A percentile compares a stretch with the other conserved stretches of the same genome.
Evolutionary conservation across 345 rosid genomes (phyloP).

Genomic region (Euphorbia peplus): DNA sequence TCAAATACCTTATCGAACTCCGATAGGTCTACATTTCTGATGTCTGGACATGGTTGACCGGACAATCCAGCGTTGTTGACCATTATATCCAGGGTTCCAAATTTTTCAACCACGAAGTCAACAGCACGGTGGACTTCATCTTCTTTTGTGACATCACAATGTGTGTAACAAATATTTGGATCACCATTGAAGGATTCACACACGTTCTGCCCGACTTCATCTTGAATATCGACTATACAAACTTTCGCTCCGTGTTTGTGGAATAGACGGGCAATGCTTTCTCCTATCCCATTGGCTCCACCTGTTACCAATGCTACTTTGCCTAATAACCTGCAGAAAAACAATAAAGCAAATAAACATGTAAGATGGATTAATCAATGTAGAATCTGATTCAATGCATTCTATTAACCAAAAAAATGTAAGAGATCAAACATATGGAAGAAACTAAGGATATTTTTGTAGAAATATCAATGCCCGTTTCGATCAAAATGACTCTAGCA

Average conservation of each 20-base stretch:
- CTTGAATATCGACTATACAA: constrained; percentile 70
- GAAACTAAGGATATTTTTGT: too few relatives aligned
- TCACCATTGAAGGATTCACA: constrained; percentile 46
- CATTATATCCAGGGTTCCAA: constrained; percentile 68
- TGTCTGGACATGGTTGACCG: constrained; percentile 65
- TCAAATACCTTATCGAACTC: constrained; percentile 66
- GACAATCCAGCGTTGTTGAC: constrained; percentile 78
- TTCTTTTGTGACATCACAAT: constrained; percentile 70
- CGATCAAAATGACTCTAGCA: too few relatives aligned
- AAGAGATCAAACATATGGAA: too few relatives aligned
- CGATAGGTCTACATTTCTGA: constrained; percentile 43
- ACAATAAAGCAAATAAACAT: not conserved
- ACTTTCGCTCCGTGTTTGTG: constrained; percentile 78
- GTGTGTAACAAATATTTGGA: constrained; percentile 42
- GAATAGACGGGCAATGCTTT: constrained; percentile 68
- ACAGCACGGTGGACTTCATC: constrained; percentile 64
- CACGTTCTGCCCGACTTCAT: constrained; percentile 46
- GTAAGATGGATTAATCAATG: not conserved
- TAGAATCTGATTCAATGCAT: not conserved
- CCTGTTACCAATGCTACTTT: constrained; percentile 82
- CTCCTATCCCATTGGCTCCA: constrained; percentile 90
- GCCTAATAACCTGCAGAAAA: constrained; percentile 50
- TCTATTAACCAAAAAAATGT: not conserved
- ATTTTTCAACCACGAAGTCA: constrained; percentile 46
- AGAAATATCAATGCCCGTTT: too few relatives aligned